Base-by-base conservation (phyloP, 192 early-diverging fungal species). In the Podochytrium sp. region DNA sequence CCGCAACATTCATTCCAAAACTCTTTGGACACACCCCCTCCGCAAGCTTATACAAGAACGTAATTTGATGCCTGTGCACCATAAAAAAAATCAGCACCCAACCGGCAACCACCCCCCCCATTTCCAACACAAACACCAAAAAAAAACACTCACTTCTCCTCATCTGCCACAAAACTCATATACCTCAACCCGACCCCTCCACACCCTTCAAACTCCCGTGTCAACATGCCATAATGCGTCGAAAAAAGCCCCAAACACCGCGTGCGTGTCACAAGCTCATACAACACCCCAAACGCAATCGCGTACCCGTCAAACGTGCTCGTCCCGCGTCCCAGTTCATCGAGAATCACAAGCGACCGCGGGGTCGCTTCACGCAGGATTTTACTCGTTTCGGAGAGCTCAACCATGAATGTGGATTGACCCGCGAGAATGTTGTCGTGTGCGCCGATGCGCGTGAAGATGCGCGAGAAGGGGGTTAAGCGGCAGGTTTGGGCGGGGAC, bases 1-100 rank as follows among this genome's bases (percentile, higher is more conserved):
- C 84, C 2, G 98, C 98, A 0, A 98, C 96, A 67, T 98, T 98
- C 96, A 98, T 98, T 55, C 98, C 98, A 74, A 95, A 96, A 29
- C 93, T 95, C 80, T 94, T 94, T 43, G 92, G 92, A 71, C 93
- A 97, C 2, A 91, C 90, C 14, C 98, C 98, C 25, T 81, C 66
- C 10, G 86, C 84, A 39, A 99, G 76, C 60, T 95, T 94, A 79
- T 99, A 99, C 63, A 99, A 76, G 80, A 99, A 99, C 0, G 93
- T 95, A 20, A 99, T 93, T n/a, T 93, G 86, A 40, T 89, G 87
- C 29, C 81, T 83, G 35, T 20, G 12, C 71, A n/a, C n/a, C n/a
- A n/a, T n/a, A n/a, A n/a, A n/a, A n/a, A n/a, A 30, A 38, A 33
- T 20, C 18, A 20, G 0, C n/a, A n/a, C n/a, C n/a, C n/a, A n/a